Evolutionary conservation across 345 rosid genomes (phyloP).

Genomic region (Eutrema japonicum): DNA sequence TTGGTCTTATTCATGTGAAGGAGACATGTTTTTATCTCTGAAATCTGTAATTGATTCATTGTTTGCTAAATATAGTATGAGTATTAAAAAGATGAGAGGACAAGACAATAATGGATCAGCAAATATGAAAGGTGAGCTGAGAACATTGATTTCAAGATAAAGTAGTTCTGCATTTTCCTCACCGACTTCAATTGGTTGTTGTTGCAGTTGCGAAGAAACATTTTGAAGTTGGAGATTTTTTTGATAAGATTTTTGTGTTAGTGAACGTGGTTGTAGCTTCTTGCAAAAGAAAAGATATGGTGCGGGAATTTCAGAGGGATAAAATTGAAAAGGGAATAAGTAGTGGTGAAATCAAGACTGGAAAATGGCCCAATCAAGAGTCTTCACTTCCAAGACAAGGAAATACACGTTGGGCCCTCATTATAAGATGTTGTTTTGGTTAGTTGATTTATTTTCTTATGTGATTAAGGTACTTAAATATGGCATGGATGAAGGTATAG

Average conservation of each 20-base stretch:
- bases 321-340: too few relatives aligned
- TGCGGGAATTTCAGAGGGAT: too few relatives aligned
- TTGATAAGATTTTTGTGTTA: too few relatives aligned
- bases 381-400: too few relatives aligned
- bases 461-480: background rate
- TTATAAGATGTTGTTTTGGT: background rate
- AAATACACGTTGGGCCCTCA: too few relatives aligned
- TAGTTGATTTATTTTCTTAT: background rate
- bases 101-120: background rate
- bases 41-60: background rate
- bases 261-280: too few relatives aligned
- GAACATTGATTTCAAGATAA: background rate
- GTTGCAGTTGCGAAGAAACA: too few relatives aligned
- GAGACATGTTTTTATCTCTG: background rate
- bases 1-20: constrained; percentile 7
- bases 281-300: too few relatives aligned
- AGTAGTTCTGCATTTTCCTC: background rate
- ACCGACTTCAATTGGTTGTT: too few relatives aligned
- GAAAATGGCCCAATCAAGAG: too few relatives aligned
- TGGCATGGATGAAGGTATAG: background rate
- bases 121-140: background rate
- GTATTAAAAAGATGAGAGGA: background rate
- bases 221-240: too few relatives aligned
- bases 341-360: too few relatives aligned
- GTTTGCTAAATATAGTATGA: background rate